Percentiles rank a stretch among this genome's conserved stretches.
Conservation (phyloP, 441 rosid genomes). For the Eruca vesicaria region DNA sequence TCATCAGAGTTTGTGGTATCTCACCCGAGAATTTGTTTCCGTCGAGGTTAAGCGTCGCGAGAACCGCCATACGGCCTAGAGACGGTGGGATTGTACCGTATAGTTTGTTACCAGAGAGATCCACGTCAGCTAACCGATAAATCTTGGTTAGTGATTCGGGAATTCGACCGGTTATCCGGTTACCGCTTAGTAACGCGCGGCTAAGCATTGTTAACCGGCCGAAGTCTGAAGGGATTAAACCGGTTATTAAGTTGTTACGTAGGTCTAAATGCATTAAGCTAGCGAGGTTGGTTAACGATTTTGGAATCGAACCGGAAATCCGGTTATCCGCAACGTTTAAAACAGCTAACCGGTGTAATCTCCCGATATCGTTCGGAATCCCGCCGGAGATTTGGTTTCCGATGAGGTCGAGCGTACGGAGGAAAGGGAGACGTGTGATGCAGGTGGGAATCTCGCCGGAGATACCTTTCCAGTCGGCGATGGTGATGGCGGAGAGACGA, state of each 20-base stretch:
- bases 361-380: constrained; percentile 64
- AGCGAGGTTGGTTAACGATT: constrained; percentile 56
- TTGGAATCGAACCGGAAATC: constrained; percentile 62
- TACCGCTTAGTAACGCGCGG: constrained; percentile 73
- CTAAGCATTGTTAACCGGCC: constrained; percentile 68
- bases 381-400: constrained; percentile 69
- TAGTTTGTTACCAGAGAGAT: constrained; percentile 64
- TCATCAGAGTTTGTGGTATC: constrained; percentile 56
- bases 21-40: constrained; percentile 55
- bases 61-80: constrained; percentile 76
- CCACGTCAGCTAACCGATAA: constrained; percentile 79
- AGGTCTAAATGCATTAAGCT: constrained; percentile 81
- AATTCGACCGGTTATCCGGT: constrained; percentile 54
- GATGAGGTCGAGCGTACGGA: constrained; percentile 69
- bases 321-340: constrained; percentile 77
- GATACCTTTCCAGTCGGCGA: constrained; percentile 92
- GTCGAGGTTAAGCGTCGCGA: constrained; percentile 77
- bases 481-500: constrained; percentile 56
- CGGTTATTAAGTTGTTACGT: constrained; percentile 63
- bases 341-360: constrained; percentile 59
- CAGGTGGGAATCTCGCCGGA: constrained; percentile 77
- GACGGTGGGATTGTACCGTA: constrained; percentile 66
- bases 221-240: constrained; percentile 55
- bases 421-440: constrained; percentile 54
- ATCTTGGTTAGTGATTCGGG: constrained; percentile 59